A percentile compares a stretch with the other conserved stretches of the same genome.
These are phyloP conservation scores for Hirsutella minnesotensis DNA, from an alignment of 2,329 filamentous ascomycete species.

Conservation along the genomic window DNA sequence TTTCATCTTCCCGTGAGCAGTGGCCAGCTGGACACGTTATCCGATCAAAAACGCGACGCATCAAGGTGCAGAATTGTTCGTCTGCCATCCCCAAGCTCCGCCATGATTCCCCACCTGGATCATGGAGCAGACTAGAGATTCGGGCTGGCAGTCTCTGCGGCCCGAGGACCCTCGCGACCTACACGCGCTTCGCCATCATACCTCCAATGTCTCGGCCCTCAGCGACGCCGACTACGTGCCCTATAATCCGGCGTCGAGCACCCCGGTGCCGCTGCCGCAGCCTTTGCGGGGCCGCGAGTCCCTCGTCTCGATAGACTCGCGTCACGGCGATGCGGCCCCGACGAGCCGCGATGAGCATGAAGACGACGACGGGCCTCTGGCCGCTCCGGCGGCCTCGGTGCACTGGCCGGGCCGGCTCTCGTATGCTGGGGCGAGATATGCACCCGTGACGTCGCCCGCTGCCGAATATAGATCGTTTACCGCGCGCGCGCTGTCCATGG, in stretches of 20 bases:
- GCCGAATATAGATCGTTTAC: not conserved
- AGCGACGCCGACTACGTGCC: conserved; percentile 14
- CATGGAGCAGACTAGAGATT: not conserved
- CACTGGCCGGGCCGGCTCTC: conserved; percentile 12
- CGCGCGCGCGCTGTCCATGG: not conserved
- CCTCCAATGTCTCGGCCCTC: conserved; percentile 22
- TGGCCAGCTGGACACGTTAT: too few relatives aligned
- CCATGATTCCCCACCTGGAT: not conserved
- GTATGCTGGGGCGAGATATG: conserved; percentile 7
- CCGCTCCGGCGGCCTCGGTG: conserved; percentile 10
- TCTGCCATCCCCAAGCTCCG: not conserved
- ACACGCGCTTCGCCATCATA: conserved; percentile 15
- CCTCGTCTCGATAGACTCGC: conserved; percentile 9
- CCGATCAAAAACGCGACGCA: too few relatives aligned
- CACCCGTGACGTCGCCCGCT: not conserved
- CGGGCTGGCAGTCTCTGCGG: not conserved
- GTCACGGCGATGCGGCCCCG: conserved; percentile 1
- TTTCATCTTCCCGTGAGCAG: too few relatives aligned
- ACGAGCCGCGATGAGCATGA: not conserved
- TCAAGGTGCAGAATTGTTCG: too few relatives aligned
- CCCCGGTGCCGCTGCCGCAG: conserved; percentile 6
- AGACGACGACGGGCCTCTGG: not conserved
- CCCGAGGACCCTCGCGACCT: not conserved
- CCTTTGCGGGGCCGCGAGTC: conserved; percentile 16
- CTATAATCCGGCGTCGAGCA: conserved; percentile 11